phyloP scores from a whole-genome alignment of 768 basidiomycete genomes.

The Phylloporus sp. region DNA sequence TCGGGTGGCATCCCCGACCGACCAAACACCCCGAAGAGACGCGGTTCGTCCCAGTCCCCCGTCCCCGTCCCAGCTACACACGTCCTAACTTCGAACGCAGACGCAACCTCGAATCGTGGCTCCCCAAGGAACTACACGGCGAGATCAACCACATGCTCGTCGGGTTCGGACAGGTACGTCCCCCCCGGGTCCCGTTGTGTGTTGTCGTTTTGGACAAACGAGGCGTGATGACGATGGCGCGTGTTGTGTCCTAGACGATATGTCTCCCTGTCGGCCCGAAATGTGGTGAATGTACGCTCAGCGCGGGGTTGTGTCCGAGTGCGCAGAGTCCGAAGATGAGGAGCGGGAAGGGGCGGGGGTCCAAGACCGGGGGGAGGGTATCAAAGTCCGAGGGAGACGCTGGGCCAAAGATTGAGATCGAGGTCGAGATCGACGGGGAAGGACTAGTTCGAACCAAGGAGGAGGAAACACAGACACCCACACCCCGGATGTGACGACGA shows the following conservation, averaged over 20 bases:
- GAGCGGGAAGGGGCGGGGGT: too few species aligned
- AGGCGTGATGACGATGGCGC: too few species aligned
- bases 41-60: conserved; percentile 43
- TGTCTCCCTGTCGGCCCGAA: conserved; percentile 63
- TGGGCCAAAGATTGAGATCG: conserved; percentile 38
- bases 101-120: conserved; percentile 78
- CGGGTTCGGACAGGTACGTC: conserved; percentile 84
- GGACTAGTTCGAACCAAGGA: not conserved
- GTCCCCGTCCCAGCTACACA: not conserved
- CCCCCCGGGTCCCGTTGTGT: too few species aligned
- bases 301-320: conserved; percentile 63
- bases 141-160: conserved; percentile 81
- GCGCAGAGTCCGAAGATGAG: too few species aligned
- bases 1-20: conserved; percentile 86
- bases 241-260: conserved; percentile 54
- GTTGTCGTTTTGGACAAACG: too few species aligned
- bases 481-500: too few species aligned
- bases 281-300: conserved; percentile 61
- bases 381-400: conserved; percentile 4
- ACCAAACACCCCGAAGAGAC: conserved; percentile 90
- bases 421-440: not conserved
- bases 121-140: conserved; percentile 63
- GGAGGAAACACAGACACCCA: not conserved
- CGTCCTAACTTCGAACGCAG: conserved; percentile 29
- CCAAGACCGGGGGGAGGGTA: too few species aligned